Base-by-base conservation (phyloP, 2,329 filamentous ascomycete species). In the Zasmidium citrigriseum region DNA sequence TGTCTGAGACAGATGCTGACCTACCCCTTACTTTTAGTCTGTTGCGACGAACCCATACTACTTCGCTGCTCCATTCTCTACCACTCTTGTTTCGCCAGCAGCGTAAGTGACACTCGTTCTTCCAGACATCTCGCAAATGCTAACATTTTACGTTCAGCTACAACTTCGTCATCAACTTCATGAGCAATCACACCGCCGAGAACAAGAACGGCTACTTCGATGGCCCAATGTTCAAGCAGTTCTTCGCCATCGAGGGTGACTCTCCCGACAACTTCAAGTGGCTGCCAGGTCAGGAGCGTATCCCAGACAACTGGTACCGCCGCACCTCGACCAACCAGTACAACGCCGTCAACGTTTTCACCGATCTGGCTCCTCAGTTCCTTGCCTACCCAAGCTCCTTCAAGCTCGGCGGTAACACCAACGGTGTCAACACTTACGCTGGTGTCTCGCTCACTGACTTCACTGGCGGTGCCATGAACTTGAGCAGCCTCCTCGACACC, bases 391-490 rank as follows among this genome's bases (percentile, higher is more conserved):
- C 62, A 12, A 46, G 48, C 45, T 27, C 54, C 34, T 54, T 65
- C 47, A 52, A 55, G 46, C 54, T 75, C 24, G 73, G 73, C 34
- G 73, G 73, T 49, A 75, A 75, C 64, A 57, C 49, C 46, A 70
- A 68, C 18, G 66, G 60, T 10, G 54, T 62, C 16, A 70, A 73
- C 62, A 67, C 68, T n/a, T 75, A 73, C 63, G 62, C 64, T 22
- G 71, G 71, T 9, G 51, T 76, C 50, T 65, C 75, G 57, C 55
- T 74, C 11, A 59, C 50, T n/a, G 64, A 75, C 49, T 56, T 78
- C n/a, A 77, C 73, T 20, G 69, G 70, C 7, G 76, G 76, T 21
- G 68, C 80, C 0, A 75, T 77, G 56, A 81, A 79, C 59, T 59
- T 67, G 7, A 58, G 65, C 7, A 57, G 47, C 21, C 53, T 63